These are phyloP conservation scores for Solanum tarijense DNA, from an alignment of 257 asterid genomes.

Conservation along the genomic window DNA sequence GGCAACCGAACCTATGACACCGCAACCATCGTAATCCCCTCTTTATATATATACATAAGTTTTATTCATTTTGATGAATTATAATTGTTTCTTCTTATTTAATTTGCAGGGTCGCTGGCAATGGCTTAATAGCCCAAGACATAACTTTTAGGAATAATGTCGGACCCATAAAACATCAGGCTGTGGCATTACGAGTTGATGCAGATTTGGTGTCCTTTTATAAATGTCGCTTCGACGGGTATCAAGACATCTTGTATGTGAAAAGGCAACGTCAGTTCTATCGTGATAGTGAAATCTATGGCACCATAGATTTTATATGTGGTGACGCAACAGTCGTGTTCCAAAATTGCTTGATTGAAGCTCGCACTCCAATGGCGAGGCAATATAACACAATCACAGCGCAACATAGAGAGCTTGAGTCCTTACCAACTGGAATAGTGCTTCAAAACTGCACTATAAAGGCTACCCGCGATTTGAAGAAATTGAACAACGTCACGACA, in stretches of 20 bases:
- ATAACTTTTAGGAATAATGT: constrained; percentile 2
- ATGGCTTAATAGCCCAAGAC: background rate
- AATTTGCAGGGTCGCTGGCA: background rate
- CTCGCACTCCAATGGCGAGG: background rate
- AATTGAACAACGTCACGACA: background rate
- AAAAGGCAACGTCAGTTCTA: background rate
- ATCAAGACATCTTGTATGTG: constrained; percentile 5
- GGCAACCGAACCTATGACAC: background rate
- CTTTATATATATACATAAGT: background rate
- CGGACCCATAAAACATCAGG: background rate
- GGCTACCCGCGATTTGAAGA: background rate
- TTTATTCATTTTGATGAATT: background rate
- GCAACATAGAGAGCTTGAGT: background rate
- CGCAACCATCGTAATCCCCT: background rate
- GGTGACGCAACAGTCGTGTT: background rate
- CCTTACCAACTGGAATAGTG: background rate
- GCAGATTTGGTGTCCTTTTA: background rate
- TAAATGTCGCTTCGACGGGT: background rate
- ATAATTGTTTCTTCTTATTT: background rate
- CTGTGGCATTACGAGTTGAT: background rate
- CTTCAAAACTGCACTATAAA: background rate
- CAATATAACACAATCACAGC: background rate
- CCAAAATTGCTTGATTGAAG: background rate
- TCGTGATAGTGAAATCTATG: background rate
- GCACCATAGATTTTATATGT: background rate